Evolutionary conservation across 2,329 filamentous ascomycete species (phyloP), one percentile per base, ranked within the genome.

Genomic region (Diaporthe humulicola): DNA sequence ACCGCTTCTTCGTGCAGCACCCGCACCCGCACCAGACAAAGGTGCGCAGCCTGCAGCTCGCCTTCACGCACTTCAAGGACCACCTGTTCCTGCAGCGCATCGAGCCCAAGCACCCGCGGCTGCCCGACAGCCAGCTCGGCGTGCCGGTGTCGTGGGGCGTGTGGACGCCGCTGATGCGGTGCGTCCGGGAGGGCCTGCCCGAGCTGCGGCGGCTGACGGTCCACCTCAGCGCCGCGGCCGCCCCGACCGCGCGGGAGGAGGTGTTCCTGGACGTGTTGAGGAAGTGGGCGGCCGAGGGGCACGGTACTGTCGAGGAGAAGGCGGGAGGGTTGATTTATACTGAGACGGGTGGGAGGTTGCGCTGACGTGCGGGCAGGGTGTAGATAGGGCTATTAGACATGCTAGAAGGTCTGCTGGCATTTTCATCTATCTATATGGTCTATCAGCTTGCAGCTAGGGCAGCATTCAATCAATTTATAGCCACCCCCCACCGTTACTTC

Each of bases 21-120:
- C 78, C 75, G 30, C 78, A 78, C 66, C 70, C 75, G 3, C 74
- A 76, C 52, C 42, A 73, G 14, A 7, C 30, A 5, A 72, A 64
- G n/a, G 64, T 80, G 36, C 77, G 76, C 30, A 70, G 74, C 33
- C 70, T 81, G 3, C 76, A 79, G 45, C 75, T 80, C 14, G 74
- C 54, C 71, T 77, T 80, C 58, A 61, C 70, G 61, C 76, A 79
- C 67, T 72, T 57, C 71, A 79, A 79, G 40, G 79, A 81, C 70
- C 77, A 77, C 48, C 75, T 80, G 17, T 81, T 77, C 71, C 76
- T 81, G 12, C 70, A 73, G 67, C 52, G 48, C 3, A 75, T 76
- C 30, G 73, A 70, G 17, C 40, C 73, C 3, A 52, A 30, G 14
- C 73, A 76, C 71, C 75, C 75, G n/a, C 73, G 66, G 3, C 50